Percentiles rank a stretch among this genome's conserved stretches.
phyloP scores from a whole-genome alignment of 1,284 basidiomycete species.

The Rhodotorula sp. region DNA sequence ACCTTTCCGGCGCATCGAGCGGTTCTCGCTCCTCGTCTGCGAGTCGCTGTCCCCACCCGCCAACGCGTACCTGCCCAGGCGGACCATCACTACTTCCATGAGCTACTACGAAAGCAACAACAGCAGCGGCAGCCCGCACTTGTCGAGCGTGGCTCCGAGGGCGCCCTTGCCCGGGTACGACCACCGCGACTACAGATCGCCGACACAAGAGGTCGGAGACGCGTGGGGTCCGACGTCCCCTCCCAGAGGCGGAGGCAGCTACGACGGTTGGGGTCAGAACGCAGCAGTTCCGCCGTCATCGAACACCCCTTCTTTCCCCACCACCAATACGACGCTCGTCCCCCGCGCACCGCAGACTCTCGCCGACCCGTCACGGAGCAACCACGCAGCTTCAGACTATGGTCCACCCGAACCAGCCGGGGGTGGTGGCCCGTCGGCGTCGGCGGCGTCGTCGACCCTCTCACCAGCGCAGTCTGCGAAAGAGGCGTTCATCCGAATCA shows the following conservation, averaged over 20 bases:
- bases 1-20: too few species aligned
- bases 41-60: too few species aligned
- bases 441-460: not conserved
- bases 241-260: not conserved
- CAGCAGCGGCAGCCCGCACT: not conserved
- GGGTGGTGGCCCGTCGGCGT: not conserved
- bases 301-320: not conserved
- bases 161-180: not conserved
- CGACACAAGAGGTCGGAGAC: not conserved
- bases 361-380: not conserved
- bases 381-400: not conserved
- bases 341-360: not conserved
- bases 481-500: slow-evolving; percentile 77
- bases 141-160: not conserved
- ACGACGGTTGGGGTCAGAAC: not conserved
- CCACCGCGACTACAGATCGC: slow-evolving; percentile 1
- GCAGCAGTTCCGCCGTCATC: not conserved
- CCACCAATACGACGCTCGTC: not conserved
- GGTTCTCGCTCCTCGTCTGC: too few species aligned
- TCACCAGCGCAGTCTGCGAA: not conserved
- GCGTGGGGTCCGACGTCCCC: not conserved
- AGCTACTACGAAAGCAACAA: not conserved
- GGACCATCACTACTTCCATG: not conserved
- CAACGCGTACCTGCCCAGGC: too few species aligned
- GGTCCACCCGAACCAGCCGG: not conserved